phyloP scores from a whole-genome alignment of 2,329 filamentous ascomycete species.

The Colletotrichum lupini region DNA sequence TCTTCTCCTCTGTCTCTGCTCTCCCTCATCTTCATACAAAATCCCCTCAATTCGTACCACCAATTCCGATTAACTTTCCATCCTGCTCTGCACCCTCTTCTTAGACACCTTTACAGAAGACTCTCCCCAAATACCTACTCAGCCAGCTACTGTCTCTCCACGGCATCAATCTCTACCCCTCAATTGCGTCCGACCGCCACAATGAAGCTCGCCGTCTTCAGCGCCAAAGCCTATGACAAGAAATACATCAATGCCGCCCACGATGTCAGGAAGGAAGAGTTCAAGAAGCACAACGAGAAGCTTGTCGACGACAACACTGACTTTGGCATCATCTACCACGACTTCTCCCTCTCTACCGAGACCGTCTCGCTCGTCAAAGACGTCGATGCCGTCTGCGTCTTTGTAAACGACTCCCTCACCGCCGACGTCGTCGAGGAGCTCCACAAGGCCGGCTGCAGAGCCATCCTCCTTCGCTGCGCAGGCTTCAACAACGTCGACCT shows the following conservation, averaged over 20 bases:
- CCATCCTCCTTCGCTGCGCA: conserved; percentile 74
- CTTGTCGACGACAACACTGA: conserved; percentile 45
- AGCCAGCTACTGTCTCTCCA: background rate
- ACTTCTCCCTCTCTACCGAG: conserved; percentile 64
- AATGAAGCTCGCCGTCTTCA: conserved; percentile 73
- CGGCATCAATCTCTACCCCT: background rate
- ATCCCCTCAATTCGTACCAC: background rate
- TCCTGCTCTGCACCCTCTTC: background rate
- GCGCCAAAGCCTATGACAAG: conserved; percentile 72
- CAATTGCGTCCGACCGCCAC: background rate
- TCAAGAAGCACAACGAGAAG: conserved; percentile 43
- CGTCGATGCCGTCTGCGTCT: conserved; percentile 71
- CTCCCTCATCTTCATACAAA: background rate
- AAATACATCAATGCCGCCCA: conserved; percentile 59
- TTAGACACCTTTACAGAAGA: too few relatives aligned
- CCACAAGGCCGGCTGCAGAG: conserved; percentile 60
- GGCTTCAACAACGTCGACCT: conserved; percentile 77
- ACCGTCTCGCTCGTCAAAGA: conserved; percentile 62
- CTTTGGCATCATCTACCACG: conserved; percentile 66
- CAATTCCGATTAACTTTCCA: background rate
- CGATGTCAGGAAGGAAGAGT: conserved; percentile 21
- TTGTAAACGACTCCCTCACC: conserved; percentile 73
- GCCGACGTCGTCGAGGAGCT: conserved; percentile 63
- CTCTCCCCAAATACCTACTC: background rate
- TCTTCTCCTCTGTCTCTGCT: background rate